These are phyloP conservation scores for Arthrobotrys sinensis DNA, from an alignment of 2,329 filamentous ascomycete genomes.

Conservation along the genomic window DNA sequence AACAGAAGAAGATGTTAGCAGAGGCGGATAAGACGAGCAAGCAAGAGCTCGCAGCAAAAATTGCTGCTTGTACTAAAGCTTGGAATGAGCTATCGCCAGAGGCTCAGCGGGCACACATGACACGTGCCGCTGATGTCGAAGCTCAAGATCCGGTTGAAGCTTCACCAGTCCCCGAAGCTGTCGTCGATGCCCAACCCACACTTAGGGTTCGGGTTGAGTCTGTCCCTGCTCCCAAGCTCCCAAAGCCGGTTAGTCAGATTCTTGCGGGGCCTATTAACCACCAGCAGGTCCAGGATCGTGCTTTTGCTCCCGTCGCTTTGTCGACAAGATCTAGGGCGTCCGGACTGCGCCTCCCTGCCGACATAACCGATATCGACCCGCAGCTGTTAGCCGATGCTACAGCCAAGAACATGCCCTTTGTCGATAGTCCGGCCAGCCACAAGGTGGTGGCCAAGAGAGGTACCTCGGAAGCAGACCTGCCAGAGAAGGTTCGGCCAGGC, in stretches of 20 bases:
- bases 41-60: conserved; percentile 33
- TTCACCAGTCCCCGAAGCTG: neutral
- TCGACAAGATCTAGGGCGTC: neutral
- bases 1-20: conserved; percentile 19
- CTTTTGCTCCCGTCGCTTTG: neutral
- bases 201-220: neutral
- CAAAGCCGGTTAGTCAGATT: neutral
- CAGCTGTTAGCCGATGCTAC: neutral
- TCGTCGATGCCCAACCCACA: neutral
- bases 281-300: neutral
- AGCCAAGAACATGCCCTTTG: conserved; percentile 3
- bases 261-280: neutral
- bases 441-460: neutral
- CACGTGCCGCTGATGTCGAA: neutral
- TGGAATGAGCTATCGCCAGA: conserved; percentile 13
- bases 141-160: neutral
- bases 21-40: conserved; percentile 40
- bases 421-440: neutral
- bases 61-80: neutral
- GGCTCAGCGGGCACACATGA: neutral
- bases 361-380: neutral
- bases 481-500: conserved; percentile 40
- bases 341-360: neutral
- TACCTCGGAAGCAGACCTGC: conserved; percentile 16
- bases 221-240: neutral